A percentile compares a stretch with the other conserved stretches of the same genome.
phyloP scores from a whole-genome alignment of 1,284 basidiomycete species.

The Trametes pubescens region DNA sequence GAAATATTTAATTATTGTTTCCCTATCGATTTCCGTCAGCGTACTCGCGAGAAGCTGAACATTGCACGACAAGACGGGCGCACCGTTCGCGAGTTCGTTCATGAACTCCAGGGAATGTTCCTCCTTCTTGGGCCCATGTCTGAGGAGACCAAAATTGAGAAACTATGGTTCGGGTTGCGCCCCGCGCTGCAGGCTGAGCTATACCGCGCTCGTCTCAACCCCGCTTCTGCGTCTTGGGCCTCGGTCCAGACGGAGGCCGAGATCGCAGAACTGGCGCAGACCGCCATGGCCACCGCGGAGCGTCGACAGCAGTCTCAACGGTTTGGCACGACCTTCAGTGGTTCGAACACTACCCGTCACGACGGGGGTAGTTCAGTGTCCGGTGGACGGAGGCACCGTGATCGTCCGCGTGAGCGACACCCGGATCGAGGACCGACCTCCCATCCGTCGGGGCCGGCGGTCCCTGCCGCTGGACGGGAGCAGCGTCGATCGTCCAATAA shows the following conservation, averaged over 20 bases:
- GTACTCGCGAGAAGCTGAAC: conserved; percentile 3
- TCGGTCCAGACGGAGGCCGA: conserved; percentile 15
- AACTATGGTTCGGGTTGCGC: conserved; percentile 21
- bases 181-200: conserved; percentile 12
- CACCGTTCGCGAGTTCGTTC: conserved; percentile 19
- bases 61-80: conserved; percentile 1
- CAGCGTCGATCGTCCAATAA: too few species aligned
- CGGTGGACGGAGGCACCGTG: neutral
- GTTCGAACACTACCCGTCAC: neutral
- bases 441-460: too few species aligned
- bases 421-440: too few species aligned
- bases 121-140: conserved; percentile 7
- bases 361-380: too few species aligned
- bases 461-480: too few species aligned
- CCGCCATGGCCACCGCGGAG: neutral
- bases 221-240: conserved; percentile 6
- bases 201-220: conserved; percentile 13
- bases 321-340: neutral
- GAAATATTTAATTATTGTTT: conserved; percentile 53
- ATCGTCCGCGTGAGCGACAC: neutral
- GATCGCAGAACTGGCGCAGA: conserved; percentile 15
- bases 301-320: neutral
- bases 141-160: conserved; percentile 10
- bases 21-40: conserved; percentile 44
- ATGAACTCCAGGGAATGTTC: conserved; percentile 21